Conservation (phyloP, 2,329 filamentous ascomycete species). For the Aspergillus terreus region DNA sequence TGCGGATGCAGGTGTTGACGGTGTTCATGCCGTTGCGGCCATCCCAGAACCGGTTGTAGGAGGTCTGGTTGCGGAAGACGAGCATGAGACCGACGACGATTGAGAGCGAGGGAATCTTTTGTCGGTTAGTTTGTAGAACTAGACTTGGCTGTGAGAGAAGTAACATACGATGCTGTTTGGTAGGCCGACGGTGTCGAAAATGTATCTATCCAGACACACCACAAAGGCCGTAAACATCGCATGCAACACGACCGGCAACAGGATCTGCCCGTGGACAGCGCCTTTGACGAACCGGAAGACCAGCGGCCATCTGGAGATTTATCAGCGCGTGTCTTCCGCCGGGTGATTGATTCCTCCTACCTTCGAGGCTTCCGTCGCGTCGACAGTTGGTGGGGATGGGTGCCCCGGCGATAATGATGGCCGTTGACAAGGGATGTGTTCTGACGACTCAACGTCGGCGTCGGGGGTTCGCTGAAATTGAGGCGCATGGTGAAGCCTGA, state of each 20-base stretch:
- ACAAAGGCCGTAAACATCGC: slow-evolving; percentile 56
- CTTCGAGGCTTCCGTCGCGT: slow-evolving; percentile 29
- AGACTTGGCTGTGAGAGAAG: neutral
- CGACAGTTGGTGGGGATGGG: slow-evolving; percentile 32
- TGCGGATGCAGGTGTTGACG: slow-evolving; percentile 57
- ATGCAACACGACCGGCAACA: slow-evolving; percentile 56
- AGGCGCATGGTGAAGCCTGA: slow-evolving; percentile 20
- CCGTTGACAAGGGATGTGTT: slow-evolving; percentile 20
- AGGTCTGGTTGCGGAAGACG: slow-evolving; percentile 63
- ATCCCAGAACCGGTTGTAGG: slow-evolving; percentile 63
- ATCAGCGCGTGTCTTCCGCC: neutral
- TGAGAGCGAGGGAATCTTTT: slow-evolving; percentile 56
- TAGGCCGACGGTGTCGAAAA: slow-evolving; percentile 50
- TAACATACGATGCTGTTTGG: slow-evolving; percentile 54
- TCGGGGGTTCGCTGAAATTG: slow-evolving; percentile 28
- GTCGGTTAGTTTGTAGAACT: neutral
- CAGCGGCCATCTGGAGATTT: slow-evolving; percentile 52
- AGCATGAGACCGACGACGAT: slow-evolving; percentile 67
- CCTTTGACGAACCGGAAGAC: slow-evolving; percentile 64
- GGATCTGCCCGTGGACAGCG: slow-evolving; percentile 57
- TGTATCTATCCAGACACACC: slow-evolving; percentile 54
- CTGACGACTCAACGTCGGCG: slow-evolving; percentile 29
- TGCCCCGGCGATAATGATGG: slow-evolving; percentile 17
- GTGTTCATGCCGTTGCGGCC: slow-evolving; percentile 55
- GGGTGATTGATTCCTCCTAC: slow-evolving; percentile 7